phyloP scores from a whole-genome alignment of 495 filamentous ascomycete genomes.

The Talaromyces thailandensis region DNA sequence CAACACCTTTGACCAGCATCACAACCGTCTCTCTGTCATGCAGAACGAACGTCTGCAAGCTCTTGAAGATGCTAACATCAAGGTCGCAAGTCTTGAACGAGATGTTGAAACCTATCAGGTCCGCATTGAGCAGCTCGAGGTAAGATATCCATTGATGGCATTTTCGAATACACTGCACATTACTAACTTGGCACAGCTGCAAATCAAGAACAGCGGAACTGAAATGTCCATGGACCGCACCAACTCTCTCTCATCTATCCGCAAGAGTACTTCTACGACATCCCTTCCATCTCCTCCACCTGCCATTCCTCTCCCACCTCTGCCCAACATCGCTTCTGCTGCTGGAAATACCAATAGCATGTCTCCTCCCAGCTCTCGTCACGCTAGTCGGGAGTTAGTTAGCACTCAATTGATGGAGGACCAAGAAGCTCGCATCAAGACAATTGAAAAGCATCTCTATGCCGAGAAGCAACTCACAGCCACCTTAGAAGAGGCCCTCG shows the following conservation, averaged over 20 bases:
- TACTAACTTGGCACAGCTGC: constrained; percentile 23
- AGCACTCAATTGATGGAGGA: constrained; percentile 63
- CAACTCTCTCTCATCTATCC: constrained; percentile 69
- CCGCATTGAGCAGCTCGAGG: constrained; percentile 43
- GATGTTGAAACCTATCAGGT: constrained; percentile 44
- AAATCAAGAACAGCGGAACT: constrained; percentile 34
- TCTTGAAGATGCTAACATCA: constrained; percentile 37
- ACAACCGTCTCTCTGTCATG: constrained; percentile 71
- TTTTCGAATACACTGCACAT: constrained; percentile 4
- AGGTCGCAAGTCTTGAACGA: constrained; percentile 35
- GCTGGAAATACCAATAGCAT: constrained; percentile 27
- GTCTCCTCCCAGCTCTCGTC: constrained; percentile 47
- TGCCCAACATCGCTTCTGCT: constrained; percentile 32
- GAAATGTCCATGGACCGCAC: constrained; percentile 52
- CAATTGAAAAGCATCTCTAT: constrained; percentile 92
- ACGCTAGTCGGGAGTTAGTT: constrained; percentile 74
- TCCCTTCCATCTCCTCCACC: constrained; percentile 92
- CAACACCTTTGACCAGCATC: constrained; percentile 87
- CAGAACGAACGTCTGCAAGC: constrained; percentile 44
- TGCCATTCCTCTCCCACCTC: constrained; percentile 77
- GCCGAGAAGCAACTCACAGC: constrained; percentile 94
- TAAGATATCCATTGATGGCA: constrained; percentile 9
- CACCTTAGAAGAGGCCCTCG: constrained; percentile 89
- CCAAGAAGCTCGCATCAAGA: constrained; percentile 86
- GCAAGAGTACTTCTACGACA: constrained; percentile 74